phyloP scores from a whole-genome alignment of 2,329 filamentous ascomycete genomes.

The Amesomyces nigricolor region DNA sequence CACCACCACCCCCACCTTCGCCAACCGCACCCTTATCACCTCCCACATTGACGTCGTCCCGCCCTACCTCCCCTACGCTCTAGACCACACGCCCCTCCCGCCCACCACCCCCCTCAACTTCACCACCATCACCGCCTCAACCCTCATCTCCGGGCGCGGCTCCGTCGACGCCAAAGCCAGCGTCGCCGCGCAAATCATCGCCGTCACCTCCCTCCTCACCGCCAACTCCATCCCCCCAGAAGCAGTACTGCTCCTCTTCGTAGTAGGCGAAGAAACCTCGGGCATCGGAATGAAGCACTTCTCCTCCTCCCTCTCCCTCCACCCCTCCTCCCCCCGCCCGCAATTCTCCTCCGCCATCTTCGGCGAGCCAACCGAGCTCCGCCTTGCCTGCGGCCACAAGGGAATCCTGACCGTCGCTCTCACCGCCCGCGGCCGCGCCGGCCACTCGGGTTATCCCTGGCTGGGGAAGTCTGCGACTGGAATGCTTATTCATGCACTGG shows the following conservation, averaged over 20 bases:
- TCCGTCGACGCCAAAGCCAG: constrained; percentile 66
- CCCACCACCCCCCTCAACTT: constrained; percentile 21
- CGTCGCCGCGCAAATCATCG: constrained; percentile 68
- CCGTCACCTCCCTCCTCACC: constrained; percentile 51
- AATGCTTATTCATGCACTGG: constrained; percentile 68
- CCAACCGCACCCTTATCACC: constrained; percentile 58
- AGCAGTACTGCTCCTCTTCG: constrained; percentile 50
- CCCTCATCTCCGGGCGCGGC: constrained; percentile 64
- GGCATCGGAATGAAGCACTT: constrained; percentile 74
- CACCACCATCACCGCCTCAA: constrained; percentile 36
- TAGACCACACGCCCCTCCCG: constrained; percentile 32
- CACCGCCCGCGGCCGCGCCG: constrained; percentile 64
- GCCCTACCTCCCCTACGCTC: constrained; percentile 64
- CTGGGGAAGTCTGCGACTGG: constrained; percentile 82
- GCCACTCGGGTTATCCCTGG: constrained; percentile 90
- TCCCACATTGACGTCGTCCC: constrained; percentile 81
- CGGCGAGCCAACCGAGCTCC: constrained; percentile 86
- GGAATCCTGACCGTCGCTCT: constrained; percentile 67
- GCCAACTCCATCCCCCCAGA: constrained; percentile 31
- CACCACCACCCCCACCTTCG: constrained; percentile 48
- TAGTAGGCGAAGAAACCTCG: constrained; percentile 75
- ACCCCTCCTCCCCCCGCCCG: background rate
- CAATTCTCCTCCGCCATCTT: constrained; percentile 67
- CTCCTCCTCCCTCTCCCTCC: constrained; percentile 32
- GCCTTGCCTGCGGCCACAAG: constrained; percentile 88